Conservation (phyloP, 768 basidiomycete species). For the Pisolithus tinctorius region DNA sequence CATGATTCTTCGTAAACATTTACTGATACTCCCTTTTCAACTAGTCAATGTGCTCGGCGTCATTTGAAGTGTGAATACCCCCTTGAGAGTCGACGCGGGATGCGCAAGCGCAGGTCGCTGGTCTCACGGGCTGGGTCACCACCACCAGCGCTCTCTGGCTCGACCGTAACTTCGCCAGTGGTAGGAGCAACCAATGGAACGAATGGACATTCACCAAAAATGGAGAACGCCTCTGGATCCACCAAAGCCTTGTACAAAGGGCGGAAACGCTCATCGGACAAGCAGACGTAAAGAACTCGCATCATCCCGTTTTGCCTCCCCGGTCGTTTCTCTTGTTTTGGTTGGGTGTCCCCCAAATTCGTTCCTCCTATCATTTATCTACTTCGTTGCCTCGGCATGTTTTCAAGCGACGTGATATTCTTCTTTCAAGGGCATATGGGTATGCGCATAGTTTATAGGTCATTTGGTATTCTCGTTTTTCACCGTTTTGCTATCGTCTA, state of each 20-base stretch:
- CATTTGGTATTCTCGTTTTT: neutral
- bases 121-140: constrained; percentile 24
- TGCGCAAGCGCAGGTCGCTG: constrained; percentile 41
- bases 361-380: neutral
- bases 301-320: neutral
- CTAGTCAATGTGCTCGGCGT: constrained; percentile 67
- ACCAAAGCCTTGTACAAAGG: neutral
- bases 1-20: neutral
- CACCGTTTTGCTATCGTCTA: neutral
- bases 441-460: neutral
- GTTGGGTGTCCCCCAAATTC: neutral
- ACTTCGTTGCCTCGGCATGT: neutral
- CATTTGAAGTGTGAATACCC: constrained; percentile 69
- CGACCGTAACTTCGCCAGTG: neutral
- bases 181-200: neutral
- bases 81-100: constrained; percentile 60
- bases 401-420: neutral
- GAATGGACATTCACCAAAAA: neutral
- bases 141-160: constrained; percentile 4
- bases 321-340: neutral
- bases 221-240: neutral
- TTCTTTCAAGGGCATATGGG: neutral
- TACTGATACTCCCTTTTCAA: constrained; percentile 20
- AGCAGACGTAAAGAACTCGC: neutral
- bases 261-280: neutral